Percentiles rank a stretch among this genome's conserved stretches.
These are phyloP conservation scores for Penicillium longicatenatum DNA, from an alignment of 495 filamentous ascomycete species.

Conservation along the genomic window DNA sequence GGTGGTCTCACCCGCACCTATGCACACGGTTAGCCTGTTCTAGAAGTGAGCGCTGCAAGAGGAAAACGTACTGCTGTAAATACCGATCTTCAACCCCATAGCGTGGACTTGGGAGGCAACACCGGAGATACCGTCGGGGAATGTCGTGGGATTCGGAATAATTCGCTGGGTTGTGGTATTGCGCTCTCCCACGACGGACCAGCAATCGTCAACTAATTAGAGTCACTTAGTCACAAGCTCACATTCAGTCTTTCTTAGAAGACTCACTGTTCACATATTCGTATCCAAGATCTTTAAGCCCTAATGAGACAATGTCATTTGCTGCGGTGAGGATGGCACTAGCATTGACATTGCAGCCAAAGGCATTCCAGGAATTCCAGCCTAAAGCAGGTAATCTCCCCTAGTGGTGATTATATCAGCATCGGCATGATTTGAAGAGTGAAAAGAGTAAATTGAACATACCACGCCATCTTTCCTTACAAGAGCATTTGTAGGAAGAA, in stretches of 20 bases:
- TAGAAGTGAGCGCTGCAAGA: neutral
- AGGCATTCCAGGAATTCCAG: slow-evolving; percentile 65
- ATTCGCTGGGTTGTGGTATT: slow-evolving; percentile 51
- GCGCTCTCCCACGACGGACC: slow-evolving; percentile 53
- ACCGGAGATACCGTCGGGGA: slow-evolving; percentile 63
- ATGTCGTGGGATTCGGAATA: slow-evolving; percentile 57
- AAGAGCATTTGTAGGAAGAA: slow-evolving; percentile 26
- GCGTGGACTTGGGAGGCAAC: slow-evolving; percentile 59
- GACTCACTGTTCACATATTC: slow-evolving; percentile 59
- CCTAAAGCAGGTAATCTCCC: slow-evolving; percentile 59
- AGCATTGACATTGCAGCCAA: slow-evolving; percentile 57
- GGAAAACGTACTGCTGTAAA: slow-evolving; percentile 55
- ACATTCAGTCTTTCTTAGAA: neutral
- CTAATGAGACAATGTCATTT: slow-evolving; percentile 49
- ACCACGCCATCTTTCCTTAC: slow-evolving; percentile 33
- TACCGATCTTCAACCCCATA: slow-evolving; percentile 64
- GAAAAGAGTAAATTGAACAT: slow-evolving; percentile 1
- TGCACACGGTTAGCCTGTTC: neutral
- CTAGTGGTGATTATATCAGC: slow-evolving; percentile 6
- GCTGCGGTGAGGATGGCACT: slow-evolving; percentile 54
- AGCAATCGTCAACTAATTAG: slow-evolving; percentile 59
- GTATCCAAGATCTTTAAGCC: slow-evolving; percentile 65
- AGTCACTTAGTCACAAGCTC: neutral
- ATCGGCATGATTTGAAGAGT: neutral
- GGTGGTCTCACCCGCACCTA: slow-evolving; percentile 61